Evolutionary conservation across 768 basidiomycete genomes (phyloP).

Genomic region (Macrolepiota dolichaula): DNA sequence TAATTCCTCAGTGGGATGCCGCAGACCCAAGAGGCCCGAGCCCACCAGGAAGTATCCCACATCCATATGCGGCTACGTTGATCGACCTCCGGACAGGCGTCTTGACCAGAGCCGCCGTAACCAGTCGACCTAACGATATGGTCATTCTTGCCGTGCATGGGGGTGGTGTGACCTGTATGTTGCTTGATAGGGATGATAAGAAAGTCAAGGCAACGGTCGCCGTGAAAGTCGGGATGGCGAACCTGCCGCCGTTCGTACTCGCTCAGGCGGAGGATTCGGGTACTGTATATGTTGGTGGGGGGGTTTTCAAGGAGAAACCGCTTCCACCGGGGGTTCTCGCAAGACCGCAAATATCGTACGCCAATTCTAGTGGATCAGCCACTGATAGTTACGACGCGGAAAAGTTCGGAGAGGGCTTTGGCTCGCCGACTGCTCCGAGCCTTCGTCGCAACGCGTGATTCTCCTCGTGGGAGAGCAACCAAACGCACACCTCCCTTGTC

Average conservation of each 20-base stretch:
- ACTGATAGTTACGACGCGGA: not conserved
- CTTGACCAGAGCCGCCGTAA: slow-evolving; percentile 2
- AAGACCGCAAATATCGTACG: not conserved
- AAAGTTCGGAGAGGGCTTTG: not conserved
- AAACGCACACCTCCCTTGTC: too few species aligned
- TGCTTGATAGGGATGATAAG: slow-evolving; percentile 15
- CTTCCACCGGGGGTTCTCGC: not conserved
- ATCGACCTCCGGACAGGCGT: slow-evolving; percentile 11
- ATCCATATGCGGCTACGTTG: not conserved
- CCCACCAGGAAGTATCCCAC: not conserved
- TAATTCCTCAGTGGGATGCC: slow-evolving; percentile 9
- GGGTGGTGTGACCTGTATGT: slow-evolving; percentile 20
- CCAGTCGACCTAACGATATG: slow-evolving; percentile 10
- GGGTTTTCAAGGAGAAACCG: not conserved
- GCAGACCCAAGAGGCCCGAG: not conserved
- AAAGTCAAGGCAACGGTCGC: not conserved
- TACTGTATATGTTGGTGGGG: slow-evolving; percentile 5
- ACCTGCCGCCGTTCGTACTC: slow-evolving; percentile 19
- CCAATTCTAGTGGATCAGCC: not conserved
- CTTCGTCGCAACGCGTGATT: not conserved
- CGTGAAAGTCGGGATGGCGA: slow-evolving; percentile 19
- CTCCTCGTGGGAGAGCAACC: not conserved
- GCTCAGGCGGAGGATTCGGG: not conserved
- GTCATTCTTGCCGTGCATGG: slow-evolving; percentile 17
- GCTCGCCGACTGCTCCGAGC: not conserved